Percentiles rank a stretch among this genome's conserved stretches.
Evolutionary conservation across 1,284 basidiomycete genomes (phyloP).

Genomic region (Ustilago loliicola): DNA sequence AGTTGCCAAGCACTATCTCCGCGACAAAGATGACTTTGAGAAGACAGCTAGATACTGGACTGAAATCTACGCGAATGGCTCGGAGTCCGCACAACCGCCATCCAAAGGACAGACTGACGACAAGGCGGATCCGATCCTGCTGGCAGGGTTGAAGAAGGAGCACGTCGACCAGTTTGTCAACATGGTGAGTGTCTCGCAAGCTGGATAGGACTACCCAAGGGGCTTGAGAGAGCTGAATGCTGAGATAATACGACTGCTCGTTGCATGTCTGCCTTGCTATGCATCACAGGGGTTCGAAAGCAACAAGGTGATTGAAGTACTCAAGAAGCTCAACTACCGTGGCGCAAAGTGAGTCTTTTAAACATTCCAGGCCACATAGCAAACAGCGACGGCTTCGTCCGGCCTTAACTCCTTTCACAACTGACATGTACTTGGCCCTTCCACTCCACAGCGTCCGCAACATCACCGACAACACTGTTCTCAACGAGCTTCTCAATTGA

Average conservation of each 20-base stretch:
- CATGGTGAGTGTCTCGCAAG: constrained; percentile 41
- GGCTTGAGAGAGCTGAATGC: background rate
- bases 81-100: constrained; percentile 46
- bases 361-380: background rate
- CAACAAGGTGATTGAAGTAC: constrained; percentile 85
- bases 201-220: background rate
- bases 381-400: background rate
- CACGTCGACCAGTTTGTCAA: constrained; percentile 73
- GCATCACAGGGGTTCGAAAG: constrained; percentile 76
- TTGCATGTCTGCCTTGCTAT: background rate
- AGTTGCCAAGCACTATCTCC: constrained; percentile 90
- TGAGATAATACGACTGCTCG: background rate
- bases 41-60: constrained; percentile 92
- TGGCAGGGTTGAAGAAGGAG: constrained; percentile 73
- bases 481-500: constrained; percentile 60
- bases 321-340: constrained; percentile 90
- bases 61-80: constrained; percentile 62
- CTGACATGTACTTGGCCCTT: constrained; percentile 6
- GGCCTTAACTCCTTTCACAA: background rate
- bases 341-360: constrained; percentile 76
- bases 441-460: constrained; percentile 50
- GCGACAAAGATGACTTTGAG: constrained; percentile 87
- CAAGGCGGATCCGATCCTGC: constrained; percentile 67
- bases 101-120: constrained; percentile 44
- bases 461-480: constrained; percentile 61